Evolutionary conservation across 2,329 filamentous ascomycete species (phyloP), one percentile per base, ranked within the genome.

Genomic region (Blastomyces percursus): DNA sequence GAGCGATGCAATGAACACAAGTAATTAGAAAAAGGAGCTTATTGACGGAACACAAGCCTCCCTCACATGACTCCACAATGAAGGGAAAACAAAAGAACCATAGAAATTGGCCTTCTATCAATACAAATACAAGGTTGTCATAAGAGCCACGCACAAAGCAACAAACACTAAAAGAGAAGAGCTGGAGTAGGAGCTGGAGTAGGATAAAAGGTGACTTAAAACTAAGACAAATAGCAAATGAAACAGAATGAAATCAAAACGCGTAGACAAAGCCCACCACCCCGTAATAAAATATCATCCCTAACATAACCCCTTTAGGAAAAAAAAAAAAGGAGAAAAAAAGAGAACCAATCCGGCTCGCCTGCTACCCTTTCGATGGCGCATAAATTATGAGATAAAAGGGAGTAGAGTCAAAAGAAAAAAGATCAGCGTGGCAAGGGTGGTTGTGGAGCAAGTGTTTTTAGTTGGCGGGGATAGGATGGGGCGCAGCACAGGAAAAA

Each of bases 91-190:
- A 30, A 30, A 30, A 19, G 38, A 57, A 32, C n/a, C 56, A 21
- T 27, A 11, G 14, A 51, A 30, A 16, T 51, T 24, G 48, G 1
- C 32, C 21, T 42, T 32, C 57, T 46, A 59, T 46, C 57, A 46
- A 59, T 59, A 59, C 57, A 59, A 59, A 59, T 59, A 59, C 57
- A 46, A 2, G 48, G 16, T 7, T n/a, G 35, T 40, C 35, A 27
- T 55, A 55, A n/a, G 54, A 57, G 35, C 19, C 4, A 8, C 27
- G n/a, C 30, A 32, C 24, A 59, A 21, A 30, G 21, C 12, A 38
- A 42, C n/a, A 14, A 64, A 55, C 5, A 61, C 48, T 4, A 48
- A 46, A 19, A 27, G 14, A 52, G 27, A 30, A 30, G 27, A 30
- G 27, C 27, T 2, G 27, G 27, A 30, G 27, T 30, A 52, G 50